phyloP scores from a whole-genome alignment of 768 basidiomycete species.

The Lactarius trivialis region DNA sequence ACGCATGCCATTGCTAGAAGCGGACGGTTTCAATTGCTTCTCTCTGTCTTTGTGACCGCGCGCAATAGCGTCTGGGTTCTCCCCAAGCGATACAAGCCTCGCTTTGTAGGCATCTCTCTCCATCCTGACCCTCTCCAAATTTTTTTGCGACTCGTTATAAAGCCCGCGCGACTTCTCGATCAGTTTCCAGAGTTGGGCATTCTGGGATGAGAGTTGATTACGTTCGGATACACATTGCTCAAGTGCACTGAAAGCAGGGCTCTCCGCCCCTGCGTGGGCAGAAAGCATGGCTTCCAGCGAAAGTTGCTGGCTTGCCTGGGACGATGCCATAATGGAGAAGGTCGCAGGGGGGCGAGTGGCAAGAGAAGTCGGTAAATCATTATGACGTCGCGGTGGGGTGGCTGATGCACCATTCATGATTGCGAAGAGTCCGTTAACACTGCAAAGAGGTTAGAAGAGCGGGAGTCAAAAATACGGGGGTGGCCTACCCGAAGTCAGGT shows the following conservation, averaged over 20 bases:
- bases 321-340: constrained; percentile 26
- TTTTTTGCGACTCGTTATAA: constrained; percentile 75
- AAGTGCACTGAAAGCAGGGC: constrained; percentile 55
- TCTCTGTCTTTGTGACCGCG: constrained; percentile 29
- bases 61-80: constrained; percentile 42
- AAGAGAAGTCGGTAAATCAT: constrained; percentile 13
- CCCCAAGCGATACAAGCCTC: constrained; percentile 31
- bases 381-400: constrained; percentile 19
- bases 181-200: constrained; percentile 89
- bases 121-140: constrained; percentile 73
- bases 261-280: constrained; percentile 44
- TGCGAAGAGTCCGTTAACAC: constrained; percentile 7
- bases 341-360: constrained; percentile 25
- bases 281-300: constrained; percentile 50
- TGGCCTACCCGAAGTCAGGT: background rate
- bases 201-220: constrained; percentile 74
- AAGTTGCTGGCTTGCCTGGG: constrained; percentile 27
- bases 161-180: constrained; percentile 85
- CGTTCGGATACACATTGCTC: constrained; percentile 75
- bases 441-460: background rate
- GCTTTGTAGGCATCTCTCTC: constrained; percentile 64
- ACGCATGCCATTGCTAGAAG: constrained; percentile 30
- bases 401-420: constrained; percentile 13
- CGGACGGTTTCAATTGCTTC: constrained; percentile 27
- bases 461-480: background rate